Conservation (phyloP, 2,329 filamentous ascomycete genomes). For the Pseudogymnoascus sp. region DNA sequence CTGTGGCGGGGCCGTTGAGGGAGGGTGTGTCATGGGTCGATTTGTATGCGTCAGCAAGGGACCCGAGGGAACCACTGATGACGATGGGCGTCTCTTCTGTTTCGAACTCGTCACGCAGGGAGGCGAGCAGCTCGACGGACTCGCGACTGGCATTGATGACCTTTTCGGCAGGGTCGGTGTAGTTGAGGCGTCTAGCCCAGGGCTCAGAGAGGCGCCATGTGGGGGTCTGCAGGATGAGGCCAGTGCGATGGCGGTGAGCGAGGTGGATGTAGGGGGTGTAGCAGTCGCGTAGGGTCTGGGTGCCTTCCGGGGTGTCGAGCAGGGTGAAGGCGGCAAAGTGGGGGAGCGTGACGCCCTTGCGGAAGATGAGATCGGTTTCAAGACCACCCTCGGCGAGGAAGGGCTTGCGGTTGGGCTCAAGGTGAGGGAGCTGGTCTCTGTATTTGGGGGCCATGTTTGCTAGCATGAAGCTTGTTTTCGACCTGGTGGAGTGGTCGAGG, state of each 20-base stretch:
- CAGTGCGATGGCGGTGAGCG: constrained; percentile 8
- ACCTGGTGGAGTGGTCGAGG: background rate
- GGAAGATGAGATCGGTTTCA: constrained; percentile 13
- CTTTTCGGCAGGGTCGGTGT: background rate
- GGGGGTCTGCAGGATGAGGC: constrained; percentile 13
- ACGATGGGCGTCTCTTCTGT: background rate
- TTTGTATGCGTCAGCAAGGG: background rate
- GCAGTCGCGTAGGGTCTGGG: constrained; percentile 4
- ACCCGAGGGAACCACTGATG: background rate
- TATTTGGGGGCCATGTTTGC: constrained; percentile 2
- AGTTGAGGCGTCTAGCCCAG: constrained; percentile 12
- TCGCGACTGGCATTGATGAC: background rate
- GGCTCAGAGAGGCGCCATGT: constrained; percentile 13
- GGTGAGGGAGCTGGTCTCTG: constrained; percentile 10
- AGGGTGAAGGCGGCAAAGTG: constrained; percentile 4
- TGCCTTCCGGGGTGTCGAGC: constrained; percentile 2
- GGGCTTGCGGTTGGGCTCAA: constrained; percentile 8
- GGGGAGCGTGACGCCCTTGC: constrained; percentile 4
- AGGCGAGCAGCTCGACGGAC: background rate
- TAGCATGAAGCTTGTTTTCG: background rate
- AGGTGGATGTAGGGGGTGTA: constrained; percentile 2
- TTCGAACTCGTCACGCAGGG: background rate
- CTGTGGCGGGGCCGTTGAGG: constrained; percentile 3
- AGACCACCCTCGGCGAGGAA: constrained; percentile 13
- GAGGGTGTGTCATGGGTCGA: background rate